These are phyloP conservation scores for Boletus sp. DNA, from an alignment of 1,284 basidiomycete genomes.

Conservation along the genomic window DNA sequence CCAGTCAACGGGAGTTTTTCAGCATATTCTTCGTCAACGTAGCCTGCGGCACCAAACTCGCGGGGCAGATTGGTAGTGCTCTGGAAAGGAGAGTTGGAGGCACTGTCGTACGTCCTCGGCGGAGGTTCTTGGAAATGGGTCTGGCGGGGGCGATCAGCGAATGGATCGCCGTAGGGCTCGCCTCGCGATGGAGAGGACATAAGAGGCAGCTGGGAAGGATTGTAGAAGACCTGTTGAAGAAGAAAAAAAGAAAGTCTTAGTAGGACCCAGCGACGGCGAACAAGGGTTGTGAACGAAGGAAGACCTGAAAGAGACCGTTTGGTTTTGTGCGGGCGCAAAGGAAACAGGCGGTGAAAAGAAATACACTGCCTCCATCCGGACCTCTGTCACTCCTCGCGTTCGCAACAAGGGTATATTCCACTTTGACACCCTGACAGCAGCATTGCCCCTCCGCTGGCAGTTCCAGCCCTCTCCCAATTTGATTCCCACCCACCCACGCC, in stretches of 20 bases:
- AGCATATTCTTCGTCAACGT: constrained; percentile 60
- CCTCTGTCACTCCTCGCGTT: constrained; percentile 24
- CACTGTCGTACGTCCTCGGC: constrained; percentile 39
- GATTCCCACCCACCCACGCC: too few relatives aligned
- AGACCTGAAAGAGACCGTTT: constrained; percentile 11
- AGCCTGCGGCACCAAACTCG: constrained; percentile 45
- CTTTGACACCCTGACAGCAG: too few relatives aligned
- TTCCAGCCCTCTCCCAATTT: too few relatives aligned
- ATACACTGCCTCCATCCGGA: constrained; percentile 32
- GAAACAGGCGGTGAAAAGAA: constrained; percentile 33
- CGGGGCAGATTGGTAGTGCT: constrained; percentile 54
- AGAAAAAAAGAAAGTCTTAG: constrained; percentile 12
- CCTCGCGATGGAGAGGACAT: constrained; percentile 50
- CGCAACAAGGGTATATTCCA: background rate
- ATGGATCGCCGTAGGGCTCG: constrained; percentile 57
- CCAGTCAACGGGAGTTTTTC: constrained; percentile 71
- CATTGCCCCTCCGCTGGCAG: too few relatives aligned
- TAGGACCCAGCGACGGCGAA: constrained; percentile 8
- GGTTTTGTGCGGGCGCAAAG: constrained; percentile 29
- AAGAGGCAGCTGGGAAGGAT: constrained; percentile 5
- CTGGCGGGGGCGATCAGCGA: constrained; percentile 59
- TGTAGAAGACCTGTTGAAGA: constrained; percentile 9
- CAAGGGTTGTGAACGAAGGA: constrained; percentile 21
- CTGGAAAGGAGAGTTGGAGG: constrained; percentile 44
- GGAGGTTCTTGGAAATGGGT: constrained; percentile 57